Evolutionary conservation across 176 grass and related monocot species (phyloP).

Genomic region (maize (Zea mays)): Zm-B73-REFERENCE-NAM-5.0 NC_050100.1:218520001-218520500

Average conservation of each 20-base stretch:
- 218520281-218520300: no score
- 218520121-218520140: background rate
- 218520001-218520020: background rate
- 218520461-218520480: constrained; percentile 87
- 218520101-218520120: background rate
- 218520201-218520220: background rate
- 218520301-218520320: no score
- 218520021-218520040: background rate
- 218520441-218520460: constrained; percentile 79
- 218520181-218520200: background rate
- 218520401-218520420: constrained; percentile 94
- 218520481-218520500: constrained; percentile 87
- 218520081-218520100: background rate
- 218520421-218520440: constrained; percentile 96
- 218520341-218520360: background rate
- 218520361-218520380: constrained; percentile 22
- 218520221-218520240: background rate
- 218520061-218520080: background rate
- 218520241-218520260: constrained; percentile 33
- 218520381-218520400: constrained; percentile 99
- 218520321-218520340: background rate
- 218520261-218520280: no score
- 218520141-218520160: background rate
- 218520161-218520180: background rate
- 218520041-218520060: background rate